Conservation (phyloP, 2,329 filamentous ascomycete genomes). For the Chrysosphaeria jannelii region DNA sequence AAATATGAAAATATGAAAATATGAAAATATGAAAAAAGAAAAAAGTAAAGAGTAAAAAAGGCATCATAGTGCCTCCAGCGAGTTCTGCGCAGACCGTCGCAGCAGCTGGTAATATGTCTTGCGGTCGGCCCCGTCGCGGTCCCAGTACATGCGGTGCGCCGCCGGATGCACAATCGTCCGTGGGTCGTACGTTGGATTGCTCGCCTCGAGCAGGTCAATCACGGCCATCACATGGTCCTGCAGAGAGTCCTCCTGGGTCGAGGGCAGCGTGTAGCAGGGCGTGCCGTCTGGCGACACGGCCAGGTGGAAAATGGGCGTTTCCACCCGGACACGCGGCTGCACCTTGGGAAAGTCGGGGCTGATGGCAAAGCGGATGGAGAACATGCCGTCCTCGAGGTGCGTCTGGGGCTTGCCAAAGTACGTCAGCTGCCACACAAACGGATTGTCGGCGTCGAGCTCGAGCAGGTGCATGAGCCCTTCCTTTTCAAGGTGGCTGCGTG, state of each 20-base stretch:
- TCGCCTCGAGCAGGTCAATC: conserved; percentile 58
- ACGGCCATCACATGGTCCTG: conserved; percentile 62
- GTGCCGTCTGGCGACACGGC: conserved; percentile 54
- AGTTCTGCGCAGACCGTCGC: conserved; percentile 43
- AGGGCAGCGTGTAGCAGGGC: conserved; percentile 47
- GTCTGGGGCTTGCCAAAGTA: conserved; percentile 85
- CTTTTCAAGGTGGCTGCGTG: conserved; percentile 42
- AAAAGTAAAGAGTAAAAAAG: too few relatives aligned
- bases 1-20: too few relatives aligned
- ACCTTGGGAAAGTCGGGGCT: conserved; percentile 68
- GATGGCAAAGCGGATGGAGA: conserved; percentile 50
- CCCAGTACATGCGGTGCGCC: conserved; percentile 69
- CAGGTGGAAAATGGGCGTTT: conserved; percentile 66
- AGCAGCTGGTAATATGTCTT: conserved; percentile 63
- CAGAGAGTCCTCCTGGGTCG: conserved; percentile 37
- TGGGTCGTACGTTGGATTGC: conserved; percentile 67
- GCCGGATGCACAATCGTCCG: conserved; percentile 65
- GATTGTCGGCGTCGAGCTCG: conserved; percentile 57
- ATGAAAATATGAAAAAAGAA: too few relatives aligned
- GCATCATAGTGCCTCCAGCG: too few relatives aligned
- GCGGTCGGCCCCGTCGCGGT: conserved; percentile 34
- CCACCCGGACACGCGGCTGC: conserved; percentile 56
- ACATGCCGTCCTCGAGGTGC: conserved; percentile 72
- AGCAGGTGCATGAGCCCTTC: conserved; percentile 45
- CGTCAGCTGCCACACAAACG: conserved; percentile 66